phyloP scores from a whole-genome alignment of 805 yeast genomes.

The Limtongozyma cylindracea region DNA sequence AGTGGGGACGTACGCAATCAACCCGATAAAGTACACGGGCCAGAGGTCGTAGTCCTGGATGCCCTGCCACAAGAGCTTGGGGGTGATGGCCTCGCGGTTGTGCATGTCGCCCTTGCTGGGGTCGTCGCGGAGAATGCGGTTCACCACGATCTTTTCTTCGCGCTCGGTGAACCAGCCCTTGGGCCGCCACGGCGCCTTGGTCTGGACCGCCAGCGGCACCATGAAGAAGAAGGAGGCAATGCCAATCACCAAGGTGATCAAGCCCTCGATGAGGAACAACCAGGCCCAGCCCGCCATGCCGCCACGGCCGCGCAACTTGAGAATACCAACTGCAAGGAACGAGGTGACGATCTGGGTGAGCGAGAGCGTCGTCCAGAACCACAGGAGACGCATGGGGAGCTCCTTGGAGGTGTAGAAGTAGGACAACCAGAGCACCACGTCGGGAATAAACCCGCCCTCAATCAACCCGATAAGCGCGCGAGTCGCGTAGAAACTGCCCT shows the following conservation, averaged over 20 bases:
- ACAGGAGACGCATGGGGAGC: not conserved
- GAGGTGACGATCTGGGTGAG: not conserved
- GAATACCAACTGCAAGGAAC: not conserved
- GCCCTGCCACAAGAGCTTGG: not conserved
- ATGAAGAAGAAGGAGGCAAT: constrained; percentile 8
- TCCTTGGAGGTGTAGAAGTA: not conserved
- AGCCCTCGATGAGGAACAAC: constrained; percentile 13
- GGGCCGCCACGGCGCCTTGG: not conserved
- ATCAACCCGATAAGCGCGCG: too few relatives aligned
- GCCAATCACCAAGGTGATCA: constrained; percentile 11
- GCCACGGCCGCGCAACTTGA: not conserved
- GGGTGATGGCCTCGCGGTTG: not conserved
- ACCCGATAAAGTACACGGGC: not conserved
- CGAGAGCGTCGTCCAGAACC: not conserved
- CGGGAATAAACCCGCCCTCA: too few relatives aligned
- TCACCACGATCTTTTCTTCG: not conserved
- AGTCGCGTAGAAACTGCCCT: not conserved
- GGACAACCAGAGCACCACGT: constrained; percentile 1
- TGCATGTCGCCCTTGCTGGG: not conserved
- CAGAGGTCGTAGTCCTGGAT: not conserved
- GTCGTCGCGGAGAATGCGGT: not conserved
- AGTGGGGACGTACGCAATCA: not conserved
- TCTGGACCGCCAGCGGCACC: not conserved
- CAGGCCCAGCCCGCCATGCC: constrained; percentile 11
- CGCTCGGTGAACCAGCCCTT: not conserved